Evolutionary conservation across 306 rosid species (phyloP).

Genomic region (Benincasa hispida): DNA sequence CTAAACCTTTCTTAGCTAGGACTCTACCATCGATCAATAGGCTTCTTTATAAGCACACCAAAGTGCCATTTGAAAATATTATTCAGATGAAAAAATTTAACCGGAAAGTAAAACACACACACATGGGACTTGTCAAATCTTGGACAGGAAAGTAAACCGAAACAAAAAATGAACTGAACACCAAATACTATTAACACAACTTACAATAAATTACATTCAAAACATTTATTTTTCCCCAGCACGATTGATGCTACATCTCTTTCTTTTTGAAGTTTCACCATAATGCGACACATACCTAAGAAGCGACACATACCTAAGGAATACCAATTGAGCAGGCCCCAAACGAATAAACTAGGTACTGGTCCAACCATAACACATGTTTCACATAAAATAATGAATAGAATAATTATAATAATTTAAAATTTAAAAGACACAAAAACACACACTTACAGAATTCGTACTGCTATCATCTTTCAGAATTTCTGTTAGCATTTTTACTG

Average conservation of each 20-base stretch:
- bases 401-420: not conserved
- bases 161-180: too few species aligned
- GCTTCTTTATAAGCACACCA: not conserved
- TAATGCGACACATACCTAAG: not conserved
- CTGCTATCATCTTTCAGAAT: conserved; percentile 72
- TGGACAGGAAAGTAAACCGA: not conserved
- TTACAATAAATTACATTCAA: not conserved
- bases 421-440: not conserved
- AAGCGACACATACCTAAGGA: not conserved
- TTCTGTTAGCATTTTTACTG: conserved; percentile 87
- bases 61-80: not conserved
- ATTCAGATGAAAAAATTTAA: not conserved
- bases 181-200: not conserved
- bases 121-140: not conserved
- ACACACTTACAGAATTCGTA: conserved; percentile 58
- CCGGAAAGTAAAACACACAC: too few species aligned
- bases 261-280: not conserved
- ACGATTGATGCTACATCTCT: not conserved
- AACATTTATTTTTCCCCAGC: not conserved
- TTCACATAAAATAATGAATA: not conserved
- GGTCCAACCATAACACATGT: not conserved
- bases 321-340: not conserved
- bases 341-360: not conserved
- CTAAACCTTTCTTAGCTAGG: too few species aligned
- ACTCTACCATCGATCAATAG: not conserved